A percentile compares a stretch with the other conserved stretches of the same genome.
These are phyloP conservation scores for Colletotrichum chrysophilum DNA, from an alignment of 2,329 filamentous ascomycete genomes.

Conservation along the genomic window DNA sequence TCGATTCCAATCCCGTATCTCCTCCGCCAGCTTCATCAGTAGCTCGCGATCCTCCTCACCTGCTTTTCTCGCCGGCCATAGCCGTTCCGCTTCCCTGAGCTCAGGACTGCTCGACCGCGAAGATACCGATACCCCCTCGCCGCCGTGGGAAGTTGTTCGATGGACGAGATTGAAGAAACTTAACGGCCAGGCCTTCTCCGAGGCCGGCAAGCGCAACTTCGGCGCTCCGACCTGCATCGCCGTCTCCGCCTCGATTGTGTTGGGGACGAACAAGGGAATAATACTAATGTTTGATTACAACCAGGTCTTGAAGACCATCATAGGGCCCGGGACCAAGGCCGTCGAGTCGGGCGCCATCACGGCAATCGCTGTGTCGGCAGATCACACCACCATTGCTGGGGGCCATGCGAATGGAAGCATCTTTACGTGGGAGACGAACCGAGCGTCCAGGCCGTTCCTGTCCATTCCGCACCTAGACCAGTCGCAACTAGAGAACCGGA, in stretches of 20 bases:
- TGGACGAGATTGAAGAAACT: constrained; percentile 96
- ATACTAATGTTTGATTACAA: constrained; percentile 97
- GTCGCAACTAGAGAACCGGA: constrained; percentile 67
- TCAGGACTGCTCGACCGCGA: constrained; percentile 71
- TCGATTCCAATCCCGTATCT: constrained; percentile 87
- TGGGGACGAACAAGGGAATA: constrained; percentile 94
- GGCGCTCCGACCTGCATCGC: constrained; percentile 88
- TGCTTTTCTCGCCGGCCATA: constrained; percentile 77
- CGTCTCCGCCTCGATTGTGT: constrained; percentile 84
- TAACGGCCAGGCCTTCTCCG: constrained; percentile 88
- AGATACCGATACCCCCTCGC: constrained; percentile 73
- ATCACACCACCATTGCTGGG: constrained; percentile 89
- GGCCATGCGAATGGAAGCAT: constrained; percentile 91
- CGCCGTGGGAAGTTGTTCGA: constrained; percentile 95
- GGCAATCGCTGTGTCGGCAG: constrained; percentile 87
- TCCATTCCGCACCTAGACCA: constrained; percentile 79
- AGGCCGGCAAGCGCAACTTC: constrained; percentile 90
- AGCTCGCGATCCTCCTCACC: constrained; percentile 78
- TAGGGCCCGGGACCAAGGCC: constrained; percentile 92
- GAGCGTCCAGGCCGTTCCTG: constrained; percentile 85
- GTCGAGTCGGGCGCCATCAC: constrained; percentile 90
- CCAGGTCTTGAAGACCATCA: constrained; percentile 91
- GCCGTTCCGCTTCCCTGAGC: constrained; percentile 78
- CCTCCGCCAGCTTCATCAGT: constrained; percentile 58
- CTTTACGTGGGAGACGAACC: constrained; percentile 93